Evolutionary conservation across 164 flowering plant genomes (phyloP).

Genomic region (Magnolia officinalis): DNA sequence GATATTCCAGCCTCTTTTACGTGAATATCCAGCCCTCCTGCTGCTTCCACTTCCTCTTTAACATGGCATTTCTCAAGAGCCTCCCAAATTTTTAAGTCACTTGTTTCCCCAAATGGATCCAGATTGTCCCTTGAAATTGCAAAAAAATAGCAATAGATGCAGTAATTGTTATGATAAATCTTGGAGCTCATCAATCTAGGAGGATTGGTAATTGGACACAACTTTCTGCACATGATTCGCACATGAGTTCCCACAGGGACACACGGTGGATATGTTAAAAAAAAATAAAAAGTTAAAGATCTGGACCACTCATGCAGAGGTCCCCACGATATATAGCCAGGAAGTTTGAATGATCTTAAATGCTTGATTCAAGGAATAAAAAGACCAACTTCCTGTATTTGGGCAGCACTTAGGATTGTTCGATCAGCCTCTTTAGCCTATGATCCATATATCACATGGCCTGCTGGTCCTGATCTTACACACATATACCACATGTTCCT

Average conservation of each 20-base stretch:
- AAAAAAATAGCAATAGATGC: background rate
- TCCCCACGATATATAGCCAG: too few relatives aligned
- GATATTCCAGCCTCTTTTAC: slow-evolving; percentile 74
- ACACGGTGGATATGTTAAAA: background rate
- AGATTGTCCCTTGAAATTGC: slow-evolving; percentile 64
- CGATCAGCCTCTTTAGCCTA: too few relatives aligned
- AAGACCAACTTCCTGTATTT: too few relatives aligned
- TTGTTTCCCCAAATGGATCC: slow-evolving; percentile 50
- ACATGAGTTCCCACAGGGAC: too few relatives aligned
- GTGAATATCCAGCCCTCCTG: slow-evolving; percentile 72
- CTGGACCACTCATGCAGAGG: too few relatives aligned
- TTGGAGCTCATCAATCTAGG: background rate
- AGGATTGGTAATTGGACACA: too few relatives aligned
- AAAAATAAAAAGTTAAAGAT: background rate
- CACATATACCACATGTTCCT: too few relatives aligned
- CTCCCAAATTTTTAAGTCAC: slow-evolving; percentile 68
- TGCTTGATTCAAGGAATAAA: too few relatives aligned
- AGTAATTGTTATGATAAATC: background rate
- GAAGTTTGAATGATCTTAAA: too few relatives aligned
- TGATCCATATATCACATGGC: too few relatives aligned
- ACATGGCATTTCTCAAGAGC: slow-evolving; percentile 77
- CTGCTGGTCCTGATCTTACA: too few relatives aligned
- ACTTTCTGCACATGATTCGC: background rate
- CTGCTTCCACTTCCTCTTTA: slow-evolving; percentile 71
- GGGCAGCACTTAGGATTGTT: too few relatives aligned